Conservation (phyloP, 768 basidiomycete species). For the Cystobasidium tubakii region DNA sequence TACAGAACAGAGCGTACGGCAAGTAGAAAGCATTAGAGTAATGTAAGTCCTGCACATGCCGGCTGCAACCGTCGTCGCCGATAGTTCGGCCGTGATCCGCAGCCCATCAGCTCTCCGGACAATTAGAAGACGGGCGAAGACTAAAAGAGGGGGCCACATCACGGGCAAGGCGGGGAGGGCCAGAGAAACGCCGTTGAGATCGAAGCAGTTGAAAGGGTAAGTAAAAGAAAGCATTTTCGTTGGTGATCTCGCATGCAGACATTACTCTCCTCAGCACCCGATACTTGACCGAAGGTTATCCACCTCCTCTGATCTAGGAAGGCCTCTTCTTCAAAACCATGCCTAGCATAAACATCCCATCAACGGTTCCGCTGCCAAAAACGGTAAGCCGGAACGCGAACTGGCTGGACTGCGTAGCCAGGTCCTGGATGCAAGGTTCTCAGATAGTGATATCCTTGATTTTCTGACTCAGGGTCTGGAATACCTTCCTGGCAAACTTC, state of each 20-base stretch:
- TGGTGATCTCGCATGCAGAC: neutral
- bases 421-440: too few species aligned
- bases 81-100: neutral
- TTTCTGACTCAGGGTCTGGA: neutral
- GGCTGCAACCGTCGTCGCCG: too few species aligned
- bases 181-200: neutral
- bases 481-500: conserved; percentile 20
- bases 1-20: too few species aligned
- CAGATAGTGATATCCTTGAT: neutral
- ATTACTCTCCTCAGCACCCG: too few species aligned
- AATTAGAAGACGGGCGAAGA: neutral
- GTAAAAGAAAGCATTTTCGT: neutral
- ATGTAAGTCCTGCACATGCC: too few species aligned
- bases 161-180: neutral
- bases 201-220: neutral
- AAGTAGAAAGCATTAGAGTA: too few species aligned
- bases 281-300: too few species aligned
- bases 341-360: neutral
- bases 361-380: neutral
- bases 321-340: neutral
- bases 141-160: too few species aligned
- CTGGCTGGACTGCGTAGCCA: neutral
- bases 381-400: neutral
- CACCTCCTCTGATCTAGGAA: neutral
- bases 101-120: neutral